These are phyloP conservation scores for Bisporella sp. DNA, from an alignment of 2,329 filamentous ascomycete genomes.

Conservation along the genomic window DNA sequence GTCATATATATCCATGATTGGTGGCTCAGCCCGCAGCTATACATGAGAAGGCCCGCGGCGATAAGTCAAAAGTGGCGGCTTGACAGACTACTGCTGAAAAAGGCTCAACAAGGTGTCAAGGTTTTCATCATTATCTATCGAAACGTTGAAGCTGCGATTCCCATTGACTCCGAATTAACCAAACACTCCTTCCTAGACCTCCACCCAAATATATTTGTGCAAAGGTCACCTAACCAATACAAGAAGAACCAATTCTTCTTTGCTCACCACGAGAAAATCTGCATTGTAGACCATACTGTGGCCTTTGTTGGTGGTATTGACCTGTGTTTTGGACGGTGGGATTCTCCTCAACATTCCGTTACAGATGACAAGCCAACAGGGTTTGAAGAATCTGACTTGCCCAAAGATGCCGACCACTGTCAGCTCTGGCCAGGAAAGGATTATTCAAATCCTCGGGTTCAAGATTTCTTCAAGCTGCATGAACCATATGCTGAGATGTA, in stretches of 20 bases:
- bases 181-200: conserved; percentile 94
- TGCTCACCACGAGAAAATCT: conserved; percentile 98
- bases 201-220: conserved; percentile 93
- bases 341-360: conserved; percentile 86
- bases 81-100: conserved; percentile 85
- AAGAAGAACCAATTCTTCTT: conserved; percentile 99
- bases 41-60: conserved; percentile 85
- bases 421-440: conserved; percentile 97
- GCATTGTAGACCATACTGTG: conserved; percentile 90
- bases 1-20: conserved; percentile 99
- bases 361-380: conserved; percentile 93
- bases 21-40: conserved; percentile 96
- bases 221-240: conserved; percentile 94
- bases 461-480: conserved; percentile 89
- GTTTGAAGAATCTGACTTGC: conserved; percentile 70
- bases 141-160: conserved; percentile 94
- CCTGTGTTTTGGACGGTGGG: conserved; percentile 95
- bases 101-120: conserved; percentile 92
- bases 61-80: conserved; percentile 98
- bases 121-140: conserved; percentile 96
- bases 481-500: conserved; percentile 99
- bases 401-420: conserved; percentile 87
- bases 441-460: conserved; percentile 92
- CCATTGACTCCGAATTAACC: conserved; percentile 96
- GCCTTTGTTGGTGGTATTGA: conserved; percentile 95